Evolutionary conservation across 257 asterid species (phyloP), one percentile per base, ranked within the genome.

Genomic region (Lycium ferocissimum): DNA sequence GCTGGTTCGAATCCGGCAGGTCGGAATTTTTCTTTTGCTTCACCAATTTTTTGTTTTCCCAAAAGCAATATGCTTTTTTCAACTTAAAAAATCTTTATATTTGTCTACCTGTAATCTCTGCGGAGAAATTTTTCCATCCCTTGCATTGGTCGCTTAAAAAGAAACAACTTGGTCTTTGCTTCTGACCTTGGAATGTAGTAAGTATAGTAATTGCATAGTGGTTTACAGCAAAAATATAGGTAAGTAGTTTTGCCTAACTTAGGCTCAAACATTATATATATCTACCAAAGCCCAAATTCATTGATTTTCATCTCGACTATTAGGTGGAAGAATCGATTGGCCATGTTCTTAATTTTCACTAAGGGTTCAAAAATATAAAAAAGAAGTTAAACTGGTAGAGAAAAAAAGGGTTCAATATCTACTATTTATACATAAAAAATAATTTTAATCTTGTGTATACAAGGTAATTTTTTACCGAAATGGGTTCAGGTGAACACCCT

Each of bases 1-100:
- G 86, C 89, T 88, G 89, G 91, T 86, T 88, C 89, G 89, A 84
- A 84, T 88, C 91, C 89, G 91, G 91, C 85, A 88, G 91, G 87
- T 86, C 89, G 91, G 89, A 86, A 0, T 15, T 5, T 15, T 17
- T 7, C 1, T 15, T 57, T 57, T 57, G 62, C 59, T 54, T 13
- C 59, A 54, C 59, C 59, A 54, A 14, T 57, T 57, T 14, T 57
- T 17, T 2, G 9, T 17, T 59, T 59, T 7, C 7, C 65, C 66
- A 59, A 59, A 49, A 18, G 59, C 59, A 14, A 7, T 18, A 18
- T 59, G 5, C 33, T 18, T n/a, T 59, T 59, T 20, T 63, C 12
- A 33, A 37, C 73, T 35, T 14, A 2, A 49, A 37, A 37, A 69
- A 67, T 69, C 13, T 69, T 14, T 7, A 65, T 65, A 65, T 43